Base-by-base conservation (phyloP, 371 early-diverging fungal genomes). In the Lichtheimia ramosa region DNA sequence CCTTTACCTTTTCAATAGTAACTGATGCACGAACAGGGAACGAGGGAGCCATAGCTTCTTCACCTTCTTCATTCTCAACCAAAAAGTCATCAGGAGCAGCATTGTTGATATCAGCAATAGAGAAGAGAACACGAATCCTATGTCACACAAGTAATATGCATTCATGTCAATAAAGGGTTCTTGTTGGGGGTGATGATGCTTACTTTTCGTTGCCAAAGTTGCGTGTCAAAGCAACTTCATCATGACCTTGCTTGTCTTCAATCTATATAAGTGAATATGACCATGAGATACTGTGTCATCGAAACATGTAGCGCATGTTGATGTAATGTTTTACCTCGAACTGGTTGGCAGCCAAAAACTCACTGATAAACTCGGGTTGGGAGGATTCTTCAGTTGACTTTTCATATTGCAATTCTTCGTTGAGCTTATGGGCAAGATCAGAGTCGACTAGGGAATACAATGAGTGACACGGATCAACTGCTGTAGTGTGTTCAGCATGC, bases 201-300 rank as follows among this genome's bases (percentile, higher is more conserved):
- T 83, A 92, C 90, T 87, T 91, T 79, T 97, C 98, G 68, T 87
- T 91, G 59, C 95, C 96, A 74, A 93, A 95, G 54, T 86, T 88
- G 64, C 95, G 87, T 21, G 85, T 82, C 64, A 97, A 68, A 27
- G 72, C 64, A 20, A 96, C 92, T 73, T 93, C 92, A 71, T 90
- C 92, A 20, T 85, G 73, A 40, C 95, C 95, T 40, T 82, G 52
- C 71, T 85, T 85, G 71, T 94, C 92, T 42, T 89, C 86, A 73
- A 97, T 77, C 89, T 92, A 54, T 40, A n/a, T n/a, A n/a, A 0
- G 21, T 28, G 21, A 7, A 18, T 8, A 2, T 2, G 7, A 0
- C 34, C 34, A 34, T 34, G 6, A 34, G 34, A 8, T 4, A 2
- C 25, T 34, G 10, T 34, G 34, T 10, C 34, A 34, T 34, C 34